Conservation (phyloP, 2,329 filamentous ascomycete genomes). For the Claviceps maximensis region DNA sequence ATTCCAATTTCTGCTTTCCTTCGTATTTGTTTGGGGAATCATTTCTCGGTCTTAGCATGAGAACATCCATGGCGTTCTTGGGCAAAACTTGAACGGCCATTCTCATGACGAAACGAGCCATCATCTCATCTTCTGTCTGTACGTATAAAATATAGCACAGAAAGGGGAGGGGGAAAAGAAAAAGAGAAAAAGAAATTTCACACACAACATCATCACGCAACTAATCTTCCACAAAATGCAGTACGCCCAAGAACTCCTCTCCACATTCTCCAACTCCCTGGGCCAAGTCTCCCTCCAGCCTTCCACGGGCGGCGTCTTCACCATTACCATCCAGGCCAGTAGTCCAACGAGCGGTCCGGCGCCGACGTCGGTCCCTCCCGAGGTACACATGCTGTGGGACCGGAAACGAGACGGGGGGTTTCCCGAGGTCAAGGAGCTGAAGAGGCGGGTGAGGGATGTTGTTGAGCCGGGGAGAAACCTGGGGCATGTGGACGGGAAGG, state of each 20-base stretch:
- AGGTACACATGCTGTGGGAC: constrained; percentile 59
- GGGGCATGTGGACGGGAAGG: constrained; percentile 56
- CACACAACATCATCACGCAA: not conserved
- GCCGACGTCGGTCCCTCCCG: not conserved
- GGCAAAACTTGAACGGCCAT: too few species aligned
- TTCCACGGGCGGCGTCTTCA: constrained; percentile 71
- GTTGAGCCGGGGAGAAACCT: constrained; percentile 67
- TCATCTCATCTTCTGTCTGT: too few species aligned
- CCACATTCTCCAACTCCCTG: constrained; percentile 72
- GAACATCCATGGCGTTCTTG: too few species aligned
- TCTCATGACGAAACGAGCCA: too few species aligned
- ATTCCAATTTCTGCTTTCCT: too few species aligned
- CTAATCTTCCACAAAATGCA: constrained; percentile 27
- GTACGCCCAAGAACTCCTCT: constrained; percentile 91
- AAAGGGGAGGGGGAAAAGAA: too few species aligned
- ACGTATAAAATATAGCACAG: too few species aligned
- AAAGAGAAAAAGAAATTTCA: too few species aligned
- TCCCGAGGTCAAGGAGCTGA: constrained; percentile 85
- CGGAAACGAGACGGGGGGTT: constrained; percentile 78
- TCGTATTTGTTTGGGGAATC: too few species aligned
- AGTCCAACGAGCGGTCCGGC: not conserved
- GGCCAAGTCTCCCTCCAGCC: constrained; percentile 84
- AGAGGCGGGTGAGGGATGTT: constrained; percentile 68
- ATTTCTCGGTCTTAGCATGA: too few species aligned
- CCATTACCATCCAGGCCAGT: constrained; percentile 45